A percentile compares a stretch with the other conserved stretches of the same genome.
These are phyloP conservation scores for Vigna hirtella DNA, from an alignment of 306 rosid species.

Conservation along the genomic window DNA sequence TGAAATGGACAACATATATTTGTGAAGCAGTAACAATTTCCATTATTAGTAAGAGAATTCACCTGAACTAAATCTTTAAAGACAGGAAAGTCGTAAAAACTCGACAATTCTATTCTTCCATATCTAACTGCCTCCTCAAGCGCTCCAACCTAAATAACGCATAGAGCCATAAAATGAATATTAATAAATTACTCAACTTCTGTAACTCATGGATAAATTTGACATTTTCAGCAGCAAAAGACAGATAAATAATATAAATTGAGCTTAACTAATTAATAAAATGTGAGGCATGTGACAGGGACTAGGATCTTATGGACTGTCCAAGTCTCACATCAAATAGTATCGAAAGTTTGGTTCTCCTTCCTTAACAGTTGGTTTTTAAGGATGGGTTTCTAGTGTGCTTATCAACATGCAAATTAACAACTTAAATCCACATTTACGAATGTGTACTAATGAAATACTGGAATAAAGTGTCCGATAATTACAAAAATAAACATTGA, in stretches of 20 bases:
- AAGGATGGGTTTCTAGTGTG: too few relatives aligned
- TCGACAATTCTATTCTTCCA: conserved; percentile 79
- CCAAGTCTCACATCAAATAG: too few relatives aligned
- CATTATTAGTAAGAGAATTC: conserved; percentile 29
- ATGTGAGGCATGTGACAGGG: neutral
- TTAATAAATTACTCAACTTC: conserved; percentile 28
- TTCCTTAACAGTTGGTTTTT: too few relatives aligned
- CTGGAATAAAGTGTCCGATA: conserved; percentile 3
- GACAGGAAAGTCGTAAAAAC: conserved; percentile 67
- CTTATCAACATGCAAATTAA: conserved; percentile 6
- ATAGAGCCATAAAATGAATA: conserved; percentile 29
- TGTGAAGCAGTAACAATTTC: neutral
- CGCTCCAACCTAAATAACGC: conserved; percentile 70
- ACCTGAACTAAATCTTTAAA: conserved; percentile 91
- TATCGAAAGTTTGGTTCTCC: too few relatives aligned
- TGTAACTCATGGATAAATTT: neutral
- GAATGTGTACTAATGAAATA: conserved; percentile 8
- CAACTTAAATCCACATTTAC: conserved; percentile 17
- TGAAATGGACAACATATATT: neutral
- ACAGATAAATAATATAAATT: neutral
- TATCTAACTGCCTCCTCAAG: conserved; percentile 90
- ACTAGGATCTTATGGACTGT: too few relatives aligned
- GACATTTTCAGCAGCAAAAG: conserved; percentile 10
- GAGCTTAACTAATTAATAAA: conserved; percentile 10
- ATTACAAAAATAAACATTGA: conserved; percentile 34